Conservation (phyloP, 305 asterid species). For the Plantago coronopus region DNA sequence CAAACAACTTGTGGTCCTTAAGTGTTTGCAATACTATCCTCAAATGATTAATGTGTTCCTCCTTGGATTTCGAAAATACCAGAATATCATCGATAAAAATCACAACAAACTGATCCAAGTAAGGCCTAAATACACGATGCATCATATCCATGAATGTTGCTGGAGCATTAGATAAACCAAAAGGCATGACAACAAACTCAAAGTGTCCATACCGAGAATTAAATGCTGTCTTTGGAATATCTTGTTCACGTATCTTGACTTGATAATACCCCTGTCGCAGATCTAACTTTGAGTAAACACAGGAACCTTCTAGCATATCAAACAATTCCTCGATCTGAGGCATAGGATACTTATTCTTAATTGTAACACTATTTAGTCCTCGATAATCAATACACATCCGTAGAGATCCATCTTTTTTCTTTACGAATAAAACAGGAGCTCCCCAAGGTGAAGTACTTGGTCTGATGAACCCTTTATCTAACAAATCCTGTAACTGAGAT, state of each 20-base stretch:
- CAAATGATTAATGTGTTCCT: background rate
- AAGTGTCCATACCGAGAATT: conserved; percentile 1
- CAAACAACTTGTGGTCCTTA: background rate
- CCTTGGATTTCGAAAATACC: background rate
- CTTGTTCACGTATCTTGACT: background rate
- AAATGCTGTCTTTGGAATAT: conserved; percentile 4
- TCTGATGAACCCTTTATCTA: conserved; percentile 3
- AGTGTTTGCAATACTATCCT: background rate
- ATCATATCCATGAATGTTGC: conserved; percentile 11
- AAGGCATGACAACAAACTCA: conserved; percentile 7
- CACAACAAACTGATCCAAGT: background rate
- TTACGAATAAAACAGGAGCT: background rate
- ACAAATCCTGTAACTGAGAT: background rate
- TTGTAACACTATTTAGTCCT: conserved; percentile 2
- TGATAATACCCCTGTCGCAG: conserved; percentile 3
- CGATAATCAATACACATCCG: conserved; percentile 4
- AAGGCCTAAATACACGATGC: background rate
- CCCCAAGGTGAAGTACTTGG: background rate
- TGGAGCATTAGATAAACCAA: conserved; percentile 1
- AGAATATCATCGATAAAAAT: conserved; percentile 4
- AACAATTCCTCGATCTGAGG: conserved; percentile 7
- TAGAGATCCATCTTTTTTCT: background rate
- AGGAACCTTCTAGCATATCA: background rate
- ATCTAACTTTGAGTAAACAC: conserved; percentile 1
- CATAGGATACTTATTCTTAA: background rate